phyloP scores from a whole-genome alignment of 2,329 filamentous ascomycete species.

The Ilyonectria sp. region DNA sequence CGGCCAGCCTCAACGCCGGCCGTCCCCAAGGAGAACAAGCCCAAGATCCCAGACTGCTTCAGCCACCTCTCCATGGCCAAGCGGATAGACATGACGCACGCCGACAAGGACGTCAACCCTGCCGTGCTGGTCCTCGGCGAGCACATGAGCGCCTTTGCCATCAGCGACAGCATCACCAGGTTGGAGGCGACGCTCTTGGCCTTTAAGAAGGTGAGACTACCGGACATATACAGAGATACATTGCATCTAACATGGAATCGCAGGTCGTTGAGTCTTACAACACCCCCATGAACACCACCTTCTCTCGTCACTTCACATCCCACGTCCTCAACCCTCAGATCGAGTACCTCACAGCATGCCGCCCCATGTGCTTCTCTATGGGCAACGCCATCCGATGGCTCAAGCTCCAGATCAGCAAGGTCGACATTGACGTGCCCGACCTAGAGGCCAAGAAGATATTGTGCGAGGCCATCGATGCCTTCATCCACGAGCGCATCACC shows the following conservation, averaged over 20 bases:
- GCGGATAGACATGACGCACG: slow-evolving; percentile 67
- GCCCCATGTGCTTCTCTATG: slow-evolving; percentile 97
- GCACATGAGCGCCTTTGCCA: slow-evolving; percentile 89
- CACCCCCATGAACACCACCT: slow-evolving; percentile 86
- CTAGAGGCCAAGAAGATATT: slow-evolving; percentile 85
- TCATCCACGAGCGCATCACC: slow-evolving; percentile 91
- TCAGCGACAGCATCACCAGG: slow-evolving; percentile 91
- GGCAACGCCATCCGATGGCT: slow-evolving; percentile 96
- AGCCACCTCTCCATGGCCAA: slow-evolving; percentile 83
- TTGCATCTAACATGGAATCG: slow-evolving; percentile 17
- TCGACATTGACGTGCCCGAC: slow-evolving; percentile 89
- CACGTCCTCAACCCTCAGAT: slow-evolving; percentile 96
- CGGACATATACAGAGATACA: slow-evolving; percentile 24
- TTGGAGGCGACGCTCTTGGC: slow-evolving; percentile 90
- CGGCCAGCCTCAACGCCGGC: slow-evolving; percentile 52
- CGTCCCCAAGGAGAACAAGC: slow-evolving; percentile 67
- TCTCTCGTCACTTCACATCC: slow-evolving; percentile 91
- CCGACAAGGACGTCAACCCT: slow-evolving; percentile 87
- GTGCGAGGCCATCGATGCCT: slow-evolving; percentile 86
- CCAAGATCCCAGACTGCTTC: slow-evolving; percentile 80
- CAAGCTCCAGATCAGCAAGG: slow-evolving; percentile 91
- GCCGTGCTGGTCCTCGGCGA: slow-evolving; percentile 88
- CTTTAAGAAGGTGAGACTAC: slow-evolving; percentile 80
- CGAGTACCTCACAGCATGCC: slow-evolving; percentile 91
- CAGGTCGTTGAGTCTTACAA: slow-evolving; percentile 94